phyloP scores from a whole-genome alignment of 768 basidiomycete genomes.

The Paxillus rubicundulus region DNA sequence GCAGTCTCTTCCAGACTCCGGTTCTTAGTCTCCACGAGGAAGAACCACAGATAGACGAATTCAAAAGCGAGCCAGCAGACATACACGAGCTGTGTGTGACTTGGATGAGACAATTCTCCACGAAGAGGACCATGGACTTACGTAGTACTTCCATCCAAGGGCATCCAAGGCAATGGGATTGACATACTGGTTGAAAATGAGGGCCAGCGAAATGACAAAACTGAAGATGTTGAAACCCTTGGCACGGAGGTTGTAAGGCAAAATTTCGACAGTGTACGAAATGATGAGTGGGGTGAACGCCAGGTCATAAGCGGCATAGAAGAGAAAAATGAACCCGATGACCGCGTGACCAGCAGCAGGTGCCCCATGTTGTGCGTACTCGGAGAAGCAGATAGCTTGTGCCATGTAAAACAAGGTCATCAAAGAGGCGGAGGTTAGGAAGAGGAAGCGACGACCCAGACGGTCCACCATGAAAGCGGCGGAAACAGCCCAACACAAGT shows the following conservation, averaged over 20 bases:
- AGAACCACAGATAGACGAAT: slow-evolving; percentile 62
- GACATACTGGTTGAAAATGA: slow-evolving; percentile 89
- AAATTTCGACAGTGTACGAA: slow-evolving; percentile 85
- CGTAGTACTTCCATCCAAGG: slow-evolving; percentile 77
- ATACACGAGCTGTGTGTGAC: slow-evolving; percentile 53
- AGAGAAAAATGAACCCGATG: slow-evolving; percentile 83
- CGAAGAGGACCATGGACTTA: slow-evolving; percentile 25
- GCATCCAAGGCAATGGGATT: slow-evolving; percentile 73
- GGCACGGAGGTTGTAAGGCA: slow-evolving; percentile 79
- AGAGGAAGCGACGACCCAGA: slow-evolving; percentile 68
- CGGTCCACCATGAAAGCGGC: slow-evolving; percentile 64
- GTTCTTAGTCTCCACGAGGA: slow-evolving; percentile 68
- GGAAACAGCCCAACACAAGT: slow-evolving; percentile 57
- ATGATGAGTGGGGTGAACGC: slow-evolving; percentile 87
- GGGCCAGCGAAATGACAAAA: slow-evolving; percentile 64
- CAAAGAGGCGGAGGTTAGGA: slow-evolving; percentile 54
- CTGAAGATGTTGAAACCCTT: slow-evolving; percentile 85
- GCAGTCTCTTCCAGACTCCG: slow-evolving; percentile 81
- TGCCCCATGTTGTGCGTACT: slow-evolving; percentile 44
- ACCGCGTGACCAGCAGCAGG: slow-evolving; percentile 60
- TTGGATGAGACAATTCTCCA: neutral
- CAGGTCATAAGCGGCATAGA: slow-evolving; percentile 74
- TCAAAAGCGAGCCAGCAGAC: slow-evolving; percentile 69
- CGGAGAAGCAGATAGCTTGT: slow-evolving; percentile 65
- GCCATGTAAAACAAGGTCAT: slow-evolving; percentile 68